Base-by-base conservation (phyloP, 495 filamentous ascomycete species). In the Neurospora sp. region DNA sequence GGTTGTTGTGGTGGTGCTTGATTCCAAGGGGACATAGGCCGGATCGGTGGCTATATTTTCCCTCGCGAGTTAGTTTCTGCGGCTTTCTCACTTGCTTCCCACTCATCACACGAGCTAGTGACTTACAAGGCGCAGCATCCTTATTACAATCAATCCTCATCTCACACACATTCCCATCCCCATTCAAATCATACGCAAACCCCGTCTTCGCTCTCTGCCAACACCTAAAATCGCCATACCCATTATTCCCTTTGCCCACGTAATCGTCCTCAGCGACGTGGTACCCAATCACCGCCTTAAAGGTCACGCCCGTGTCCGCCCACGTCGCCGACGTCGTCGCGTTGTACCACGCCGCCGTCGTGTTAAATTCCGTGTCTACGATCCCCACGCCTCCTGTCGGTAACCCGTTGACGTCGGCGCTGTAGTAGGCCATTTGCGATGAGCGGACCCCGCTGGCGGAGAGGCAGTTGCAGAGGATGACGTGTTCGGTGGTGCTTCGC, bases 131-230 rank as follows among this genome's bases (percentile, higher is more conserved):
- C 15, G 74, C 69, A 0, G 69, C 17, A 13, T 74, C 54, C 28
- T 84, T 82, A 48, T 82, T 79, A 70, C 83, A 85, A n/a, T 78
- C 75, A 66, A 84, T 83, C 17, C 77, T 70, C 66, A 78, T 76
- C 19, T 74, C 76, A 72, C 83, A 85, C 7, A 71, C 70, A 9
- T 73, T 78, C 34, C 69, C 71, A 36, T 77, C 77, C 34, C 79
- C 80, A 0, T 21, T 73, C 38, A 83, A 85, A 34, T 82, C 59
- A n/a, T 76, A 71, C 10, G 54, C 62, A 34, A 69, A 66, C 15
- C 54, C 54, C 54, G 24, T 36, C 28, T 69, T n/a, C 28, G 75
- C 77, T 45, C 54, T 76, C 72, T 82, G 81, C 78, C 79, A 85
- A 45, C 83, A 85, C 0, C 71, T 74, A 62, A 85, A 85, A 17